Percentiles rank a stretch among this genome's conserved stretches.
phyloP scores from a whole-genome alignment of 1,139 yeast species.

The Chernovozyma aurita region DNA sequence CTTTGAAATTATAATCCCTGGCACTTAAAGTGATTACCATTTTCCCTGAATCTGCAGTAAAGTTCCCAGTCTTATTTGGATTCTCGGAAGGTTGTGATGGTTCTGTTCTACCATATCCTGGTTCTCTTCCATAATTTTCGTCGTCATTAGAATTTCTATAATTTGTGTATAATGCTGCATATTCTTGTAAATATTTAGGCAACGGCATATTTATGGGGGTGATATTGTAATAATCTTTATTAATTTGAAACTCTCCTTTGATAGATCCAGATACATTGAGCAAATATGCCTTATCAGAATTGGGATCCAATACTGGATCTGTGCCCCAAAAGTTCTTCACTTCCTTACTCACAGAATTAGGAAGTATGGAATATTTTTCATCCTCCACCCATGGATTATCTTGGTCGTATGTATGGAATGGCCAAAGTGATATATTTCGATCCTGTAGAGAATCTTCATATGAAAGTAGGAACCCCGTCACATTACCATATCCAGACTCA shows the following conservation, averaged over 20 bases:
- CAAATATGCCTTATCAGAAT: slow-evolving; percentile 31
- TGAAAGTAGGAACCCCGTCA: slow-evolving; percentile 67
- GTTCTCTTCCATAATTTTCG: slow-evolving; percentile 23
- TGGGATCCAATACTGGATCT: slow-evolving; percentile 13
- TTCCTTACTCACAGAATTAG: slow-evolving; percentile 47
- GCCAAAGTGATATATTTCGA: slow-evolving; percentile 50
- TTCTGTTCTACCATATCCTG: slow-evolving; percentile 16
- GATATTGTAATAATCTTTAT: slow-evolving; percentile 12
- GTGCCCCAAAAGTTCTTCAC: slow-evolving; percentile 50
- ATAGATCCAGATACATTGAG: slow-evolving; percentile 49
- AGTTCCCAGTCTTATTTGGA: slow-evolving; percentile 30
- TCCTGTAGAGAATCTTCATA: slow-evolving; percentile 51
- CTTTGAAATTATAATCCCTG: slow-evolving; percentile 21
- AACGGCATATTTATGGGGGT: slow-evolving; percentile 21
- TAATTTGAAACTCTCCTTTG: slow-evolving; percentile 39
- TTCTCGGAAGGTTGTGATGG: slow-evolving; percentile 8
- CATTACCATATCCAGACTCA: slow-evolving; percentile 57
- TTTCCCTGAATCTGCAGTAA: slow-evolving; percentile 23
- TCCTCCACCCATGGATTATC: slow-evolving; percentile 49
- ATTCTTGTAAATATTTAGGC: slow-evolving; percentile 42
- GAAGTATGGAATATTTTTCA: slow-evolving; percentile 55
- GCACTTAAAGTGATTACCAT: slow-evolving; percentile 21
- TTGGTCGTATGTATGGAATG: slow-evolving; percentile 41
- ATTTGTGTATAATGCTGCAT: slow-evolving; percentile 25
- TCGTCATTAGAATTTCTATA: slow-evolving; percentile 16